Percentiles rank a stretch among this genome's conserved stretches.
Evolutionary conservation across 1,139 yeast genomes (phyloP).

Genomic region (Saccharomyces uvarum): DNA sequence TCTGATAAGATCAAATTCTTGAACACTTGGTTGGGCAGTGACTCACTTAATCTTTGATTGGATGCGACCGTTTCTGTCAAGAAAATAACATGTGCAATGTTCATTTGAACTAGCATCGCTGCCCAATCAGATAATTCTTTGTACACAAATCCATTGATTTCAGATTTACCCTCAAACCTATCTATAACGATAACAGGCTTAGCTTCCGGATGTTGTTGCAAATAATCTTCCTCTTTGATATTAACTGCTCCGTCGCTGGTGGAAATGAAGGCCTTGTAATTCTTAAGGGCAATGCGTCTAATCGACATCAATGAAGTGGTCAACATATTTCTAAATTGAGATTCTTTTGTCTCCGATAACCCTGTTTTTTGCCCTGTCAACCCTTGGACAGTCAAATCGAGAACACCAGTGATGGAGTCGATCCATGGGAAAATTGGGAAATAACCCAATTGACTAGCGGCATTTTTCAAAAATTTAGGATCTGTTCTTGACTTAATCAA

Average conservation of each 20-base stretch:
- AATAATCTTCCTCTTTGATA: constrained; percentile 68
- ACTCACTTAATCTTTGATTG: constrained; percentile 54
- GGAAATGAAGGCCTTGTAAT: constrained; percentile 30
- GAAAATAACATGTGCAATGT: constrained; percentile 82
- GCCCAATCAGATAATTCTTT: constrained; percentile 86
- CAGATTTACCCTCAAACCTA: constrained; percentile 57
- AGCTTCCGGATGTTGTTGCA: constrained; percentile 78
- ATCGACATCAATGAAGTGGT: constrained; percentile 66
- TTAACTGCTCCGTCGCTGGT: constrained; percentile 29
- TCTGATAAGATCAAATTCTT: constrained; percentile 69
- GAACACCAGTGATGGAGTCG: constrained; percentile 65
- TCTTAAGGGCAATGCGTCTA: constrained; percentile 56
- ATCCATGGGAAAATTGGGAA: constrained; percentile 93
- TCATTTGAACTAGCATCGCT: constrained; percentile 62
- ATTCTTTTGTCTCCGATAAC: constrained; percentile 73
- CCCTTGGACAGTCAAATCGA: constrained; percentile 84
- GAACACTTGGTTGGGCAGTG: constrained; percentile 82
- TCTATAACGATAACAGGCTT: constrained; percentile 84
- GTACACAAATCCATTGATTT: constrained; percentile 61
- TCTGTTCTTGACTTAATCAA: constrained; percentile 70
- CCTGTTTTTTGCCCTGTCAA: constrained; percentile 93
- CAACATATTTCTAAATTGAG: constrained; percentile 77
- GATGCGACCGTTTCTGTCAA: constrained; percentile 81
- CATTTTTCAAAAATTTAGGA: constrained; percentile 52
- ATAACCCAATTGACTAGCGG: constrained; percentile 78